These are phyloP conservation scores for Geotrichum aggregatum DNA, from an alignment of 1,139 yeast species.

Conservation along the genomic window DNA sequence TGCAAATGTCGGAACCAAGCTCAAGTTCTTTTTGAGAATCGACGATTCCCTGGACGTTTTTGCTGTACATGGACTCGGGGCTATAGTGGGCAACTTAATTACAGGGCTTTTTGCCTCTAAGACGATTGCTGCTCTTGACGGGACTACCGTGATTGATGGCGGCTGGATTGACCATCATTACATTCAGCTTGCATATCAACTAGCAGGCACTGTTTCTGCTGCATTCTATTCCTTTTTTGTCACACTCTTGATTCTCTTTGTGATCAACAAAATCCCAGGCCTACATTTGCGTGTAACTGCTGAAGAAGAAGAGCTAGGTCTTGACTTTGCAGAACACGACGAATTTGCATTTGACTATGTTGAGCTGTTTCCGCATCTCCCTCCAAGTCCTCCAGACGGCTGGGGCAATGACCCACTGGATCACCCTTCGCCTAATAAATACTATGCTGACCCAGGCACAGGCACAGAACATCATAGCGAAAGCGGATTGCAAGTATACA, in stretches of 20 bases:
- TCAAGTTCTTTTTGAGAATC: conserved; percentile 37
- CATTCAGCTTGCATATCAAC: conserved; percentile 49
- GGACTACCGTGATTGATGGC: conserved; percentile 36
- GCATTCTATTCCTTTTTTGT: conserved; percentile 44
- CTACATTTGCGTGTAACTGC: conserved; percentile 45
- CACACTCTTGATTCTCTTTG: conserved; percentile 41
- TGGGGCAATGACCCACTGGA: not conserved
- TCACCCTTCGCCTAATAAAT: not conserved
- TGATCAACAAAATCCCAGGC: conserved; percentile 48
- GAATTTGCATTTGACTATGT: conserved; percentile 49
- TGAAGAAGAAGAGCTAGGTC: conserved; percentile 45
- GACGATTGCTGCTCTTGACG: conserved; percentile 21
- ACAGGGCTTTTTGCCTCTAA: conserved; percentile 37
- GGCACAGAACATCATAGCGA: not conserved
- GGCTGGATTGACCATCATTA: conserved; percentile 50
- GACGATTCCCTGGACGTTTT: conserved; percentile 41
- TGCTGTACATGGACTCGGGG: conserved; percentile 40
- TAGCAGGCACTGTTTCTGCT: conserved; percentile 45
- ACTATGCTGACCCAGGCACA: not conserved
- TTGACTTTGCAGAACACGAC: conserved; percentile 51
- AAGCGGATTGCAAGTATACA: not conserved
- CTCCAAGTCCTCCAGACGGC: conserved; percentile 3
- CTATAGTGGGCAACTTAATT: conserved; percentile 35
- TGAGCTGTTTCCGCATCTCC: conserved; percentile 42
- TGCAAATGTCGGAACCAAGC: conserved; percentile 39